phyloP scores from a whole-genome alignment of 139 green algal species.

The Marvania coccoides region DNA sequence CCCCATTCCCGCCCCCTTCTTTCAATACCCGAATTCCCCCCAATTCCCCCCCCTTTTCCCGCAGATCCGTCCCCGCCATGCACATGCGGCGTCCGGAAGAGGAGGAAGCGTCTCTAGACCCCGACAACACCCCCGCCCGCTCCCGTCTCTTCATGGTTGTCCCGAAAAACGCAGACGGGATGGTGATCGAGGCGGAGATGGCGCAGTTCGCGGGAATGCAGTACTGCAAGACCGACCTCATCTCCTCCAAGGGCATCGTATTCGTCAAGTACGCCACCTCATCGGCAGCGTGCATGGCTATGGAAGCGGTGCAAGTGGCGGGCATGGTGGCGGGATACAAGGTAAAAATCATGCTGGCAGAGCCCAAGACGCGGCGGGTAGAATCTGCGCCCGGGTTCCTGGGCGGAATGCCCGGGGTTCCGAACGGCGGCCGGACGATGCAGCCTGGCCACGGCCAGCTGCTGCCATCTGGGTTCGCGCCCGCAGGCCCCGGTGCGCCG shows the following conservation, averaged over 20 bases:
- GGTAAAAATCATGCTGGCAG: constrained; percentile 88
- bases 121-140: constrained; percentile 77
- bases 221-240: constrained; percentile 90
- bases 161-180: constrained; percentile 68
- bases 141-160: constrained; percentile 88
- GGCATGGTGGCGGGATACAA: constrained; percentile 67
- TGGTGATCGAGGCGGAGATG: constrained; percentile 67
- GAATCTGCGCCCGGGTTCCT: not conserved
- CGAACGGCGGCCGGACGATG: not conserved
- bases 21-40: not conserved
- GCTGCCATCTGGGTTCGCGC: constrained; percentile 2
- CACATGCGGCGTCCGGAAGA: not conserved
- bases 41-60: not conserved
- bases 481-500: not conserved
- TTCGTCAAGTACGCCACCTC: constrained; percentile 81
- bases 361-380: constrained; percentile 78
- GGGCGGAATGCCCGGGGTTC: not conserved
- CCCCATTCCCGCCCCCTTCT: not conserved
- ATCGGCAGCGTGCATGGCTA: constrained; percentile 58
- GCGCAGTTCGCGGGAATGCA: constrained; percentile 59
- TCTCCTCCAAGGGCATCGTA: constrained; percentile 76
- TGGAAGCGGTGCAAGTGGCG: constrained; percentile 58
- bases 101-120: constrained; percentile 37
- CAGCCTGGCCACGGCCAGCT: constrained; percentile 8
- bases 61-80: not conserved